Conservation (phyloP, 257 asterid species). For the Euphrasia confusa region DNA sequence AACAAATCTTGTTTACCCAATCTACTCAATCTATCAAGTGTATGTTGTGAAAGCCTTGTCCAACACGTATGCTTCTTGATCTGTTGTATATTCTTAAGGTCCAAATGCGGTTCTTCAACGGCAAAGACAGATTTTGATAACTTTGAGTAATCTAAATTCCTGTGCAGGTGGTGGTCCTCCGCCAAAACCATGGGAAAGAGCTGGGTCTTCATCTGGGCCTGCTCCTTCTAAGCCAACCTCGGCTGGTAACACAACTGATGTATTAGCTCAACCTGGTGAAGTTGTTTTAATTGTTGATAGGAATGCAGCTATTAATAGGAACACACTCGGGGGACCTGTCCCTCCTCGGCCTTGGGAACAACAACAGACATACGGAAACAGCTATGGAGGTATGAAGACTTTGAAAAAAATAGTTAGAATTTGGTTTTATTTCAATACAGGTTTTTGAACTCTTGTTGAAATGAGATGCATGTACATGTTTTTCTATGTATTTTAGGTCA, state of each 20-base stretch:
- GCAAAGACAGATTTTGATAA: not conserved
- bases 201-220: constrained; percentile 77
- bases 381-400: constrained; percentile 54
- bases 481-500: not conserved
- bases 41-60: too few species aligned
- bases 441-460: not conserved
- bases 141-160: constrained; percentile 14
- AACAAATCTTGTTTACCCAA: not conserved
- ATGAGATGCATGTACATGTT: not conserved
- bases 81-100: not conserved
- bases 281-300: constrained; percentile 55
- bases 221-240: constrained; percentile 86
- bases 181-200: constrained; percentile 92
- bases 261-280: constrained; percentile 89
- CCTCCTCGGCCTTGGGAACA: constrained; percentile 97
- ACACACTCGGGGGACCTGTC: constrained; percentile 64
- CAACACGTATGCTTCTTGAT: not conserved
- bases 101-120: not conserved
- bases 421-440: constrained; percentile 1
- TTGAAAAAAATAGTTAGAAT: not conserved
- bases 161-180: constrained; percentile 57
- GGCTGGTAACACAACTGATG: constrained; percentile 77
- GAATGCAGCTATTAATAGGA: constrained; percentile 42
- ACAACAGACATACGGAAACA: constrained; percentile 56
- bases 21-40: not conserved